Percentiles rank a stretch among this genome's conserved stretches.
phyloP scores from a whole-genome alignment of 306 rosid species.

The Lathyrus sativus region DNA sequence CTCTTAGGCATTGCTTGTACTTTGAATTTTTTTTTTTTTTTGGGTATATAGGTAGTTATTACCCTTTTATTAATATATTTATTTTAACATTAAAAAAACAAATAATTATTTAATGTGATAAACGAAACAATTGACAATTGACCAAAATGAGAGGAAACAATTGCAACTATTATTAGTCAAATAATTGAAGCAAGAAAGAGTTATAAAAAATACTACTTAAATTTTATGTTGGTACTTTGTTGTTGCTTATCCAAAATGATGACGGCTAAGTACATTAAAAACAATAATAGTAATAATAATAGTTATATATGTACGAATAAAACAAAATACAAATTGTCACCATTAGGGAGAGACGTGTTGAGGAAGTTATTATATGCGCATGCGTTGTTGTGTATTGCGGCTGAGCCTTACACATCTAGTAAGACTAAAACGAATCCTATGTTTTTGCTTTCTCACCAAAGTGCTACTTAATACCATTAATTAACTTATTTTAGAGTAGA shows the following conservation, averaged over 20 bases:
- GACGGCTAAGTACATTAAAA: constrained; percentile 29
- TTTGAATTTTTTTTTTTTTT: too few relatives aligned
- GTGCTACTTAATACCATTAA: too few relatives aligned
- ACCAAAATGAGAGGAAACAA: not conserved
- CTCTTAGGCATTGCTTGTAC: too few relatives aligned
- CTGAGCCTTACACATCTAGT: constrained; percentile 13
- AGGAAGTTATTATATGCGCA: constrained; percentile 33
- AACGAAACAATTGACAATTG: constrained; percentile 28
- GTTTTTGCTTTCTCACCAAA: not conserved
- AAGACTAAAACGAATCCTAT: constrained; percentile 1
- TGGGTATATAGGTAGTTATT: too few relatives aligned
- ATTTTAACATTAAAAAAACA: too few relatives aligned
- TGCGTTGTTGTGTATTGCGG: constrained; percentile 23
- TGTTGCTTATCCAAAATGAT: constrained; percentile 57
- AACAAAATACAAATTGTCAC: constrained; percentile 20
- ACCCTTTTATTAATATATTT: too few relatives aligned
- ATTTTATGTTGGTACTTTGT: constrained; percentile 18
- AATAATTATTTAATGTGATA: constrained; percentile 33
- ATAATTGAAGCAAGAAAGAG: constrained; percentile 41
- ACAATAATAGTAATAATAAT: not conserved
- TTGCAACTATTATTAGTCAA: constrained; percentile 35
- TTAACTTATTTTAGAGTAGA: not conserved
- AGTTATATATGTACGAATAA: not conserved
- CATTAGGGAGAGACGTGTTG: constrained; percentile 39
- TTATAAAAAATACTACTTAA: constrained; percentile 27